Evolutionary conservation across 2,329 filamentous ascomycete genomes (phyloP), one percentile per base, ranked within the genome.

Genomic region (Pseudogymnoascus sp.): DNA sequence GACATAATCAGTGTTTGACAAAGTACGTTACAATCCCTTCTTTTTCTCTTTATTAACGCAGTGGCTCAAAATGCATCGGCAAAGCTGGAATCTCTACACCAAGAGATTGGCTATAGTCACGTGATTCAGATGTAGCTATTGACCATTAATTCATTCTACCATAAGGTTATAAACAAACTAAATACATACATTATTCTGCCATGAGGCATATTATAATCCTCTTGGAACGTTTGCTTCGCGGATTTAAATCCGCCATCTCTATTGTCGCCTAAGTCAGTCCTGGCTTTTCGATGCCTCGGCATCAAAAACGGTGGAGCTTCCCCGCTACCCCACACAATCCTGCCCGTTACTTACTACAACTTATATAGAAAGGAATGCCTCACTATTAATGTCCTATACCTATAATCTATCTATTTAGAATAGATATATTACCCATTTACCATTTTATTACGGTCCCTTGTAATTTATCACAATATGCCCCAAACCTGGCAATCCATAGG

Each of bases 401-500:
- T 31, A 52, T 8, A 16, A 55, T 31, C 45, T 33, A 33, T 33
- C 12, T n/a, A 18, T 55, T 31, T 55, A 55, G 45, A 55, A 55
- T 33, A 55, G n/a, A 31, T 55, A 31, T 18, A 33, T 31, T 55
- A 55, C 8, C 38, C 16, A 12, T 38, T 23, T 23, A 16, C 28
- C 35, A 25, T 11, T 43, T 60, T 31, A 16, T 43, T 16, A 18
- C 6, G 7, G 25, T 43, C 7, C n/a, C 14, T 28, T 33, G 25
- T 55, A 55, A 33, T 55, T 9, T 33, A 31, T 55, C 25, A 33
- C 61, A 59, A n/a, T 33, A 40, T 62, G 41, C 7, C 49, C 41
- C 21, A 49, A 61, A 37, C 61, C 18, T 67, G 65, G 67, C 38
- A 67, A 64, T 64, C 64, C 14, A 63, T 68, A n/a, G 35, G 60